Percentiles rank a stretch among this genome's conserved stretches.
Conservation (phyloP, 2,329 filamentous ascomycete genomes). For the Fusarium pininemorale region DNA sequence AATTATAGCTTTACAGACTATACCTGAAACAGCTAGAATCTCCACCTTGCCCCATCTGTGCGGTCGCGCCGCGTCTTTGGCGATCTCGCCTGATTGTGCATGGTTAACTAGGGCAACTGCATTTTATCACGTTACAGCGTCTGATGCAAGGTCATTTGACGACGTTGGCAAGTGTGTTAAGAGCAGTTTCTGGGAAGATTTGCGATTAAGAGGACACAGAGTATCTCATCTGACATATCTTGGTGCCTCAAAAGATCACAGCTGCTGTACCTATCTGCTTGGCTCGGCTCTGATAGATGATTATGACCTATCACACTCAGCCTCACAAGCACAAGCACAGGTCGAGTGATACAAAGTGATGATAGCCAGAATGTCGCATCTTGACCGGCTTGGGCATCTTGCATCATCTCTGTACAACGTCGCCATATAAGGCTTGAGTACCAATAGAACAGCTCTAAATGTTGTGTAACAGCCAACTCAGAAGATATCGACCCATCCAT, state of each 20-base stretch:
- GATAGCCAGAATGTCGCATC: constrained; percentile 25
- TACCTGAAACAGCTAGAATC: constrained; percentile 15
- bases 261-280: not conserved
- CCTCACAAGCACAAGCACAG: not conserved
- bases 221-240: not conserved
- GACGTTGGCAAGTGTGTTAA: not conserved
- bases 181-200: not conserved
- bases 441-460: not conserved
- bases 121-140: constrained; percentile 29
- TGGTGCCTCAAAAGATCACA: not conserved
- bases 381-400: constrained; percentile 7
- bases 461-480: constrained; percentile 29
- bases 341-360: not conserved
- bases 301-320: not conserved
- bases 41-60: constrained; percentile 41
- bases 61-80: constrained; percentile 30
- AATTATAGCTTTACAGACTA: constrained; percentile 6
- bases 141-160: constrained; percentile 2
- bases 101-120: constrained; percentile 30
- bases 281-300: not conserved
- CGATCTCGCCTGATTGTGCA: constrained; percentile 42
- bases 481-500: not conserved
- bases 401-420: constrained; percentile 33
- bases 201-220: not conserved
- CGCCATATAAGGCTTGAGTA: constrained; percentile 20